Evolutionary conservation across 1,139 yeast genomes (phyloP).

Genomic region (Spathaspora jeffriesii): DNA sequence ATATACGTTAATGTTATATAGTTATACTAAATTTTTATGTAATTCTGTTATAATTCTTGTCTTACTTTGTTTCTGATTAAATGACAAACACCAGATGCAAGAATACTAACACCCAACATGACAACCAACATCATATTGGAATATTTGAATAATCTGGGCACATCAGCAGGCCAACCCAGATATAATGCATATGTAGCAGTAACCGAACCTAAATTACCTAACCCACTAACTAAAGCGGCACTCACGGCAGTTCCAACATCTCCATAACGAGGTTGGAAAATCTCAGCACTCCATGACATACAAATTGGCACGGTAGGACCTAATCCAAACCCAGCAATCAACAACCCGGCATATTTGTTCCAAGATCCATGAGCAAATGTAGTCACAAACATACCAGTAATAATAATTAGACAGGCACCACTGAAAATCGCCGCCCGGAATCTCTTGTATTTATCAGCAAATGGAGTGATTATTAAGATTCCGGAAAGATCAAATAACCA

Average conservation of each 20-base stretch:
- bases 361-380: constrained; percentile 76
- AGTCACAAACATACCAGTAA: constrained; percentile 72
- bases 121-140: constrained; percentile 86
- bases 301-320: constrained; percentile 92
- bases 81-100: constrained; percentile 43
- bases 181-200: constrained; percentile 84
- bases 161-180: constrained; percentile 85
- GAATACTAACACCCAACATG: constrained; percentile 71
- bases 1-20: background rate
- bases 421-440: constrained; percentile 64
- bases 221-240: constrained; percentile 80
- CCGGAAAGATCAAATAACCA: constrained; percentile 89
- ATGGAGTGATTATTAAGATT: constrained; percentile 72
- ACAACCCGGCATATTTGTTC: constrained; percentile 77
- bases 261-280: constrained; percentile 70
- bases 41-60: constrained; percentile 9
- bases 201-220: constrained; percentile 86
- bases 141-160: constrained; percentile 56
- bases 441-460: constrained; percentile 68
- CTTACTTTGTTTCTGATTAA: constrained; percentile 25
- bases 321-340: constrained; percentile 81
- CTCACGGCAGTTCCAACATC: constrained; percentile 86
- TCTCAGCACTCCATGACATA: constrained; percentile 86
- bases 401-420: constrained; percentile 63
- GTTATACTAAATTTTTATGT: background rate